phyloP scores from a whole-genome alignment of 768 basidiomycete species.

The Lenzites betulinus region DNA sequence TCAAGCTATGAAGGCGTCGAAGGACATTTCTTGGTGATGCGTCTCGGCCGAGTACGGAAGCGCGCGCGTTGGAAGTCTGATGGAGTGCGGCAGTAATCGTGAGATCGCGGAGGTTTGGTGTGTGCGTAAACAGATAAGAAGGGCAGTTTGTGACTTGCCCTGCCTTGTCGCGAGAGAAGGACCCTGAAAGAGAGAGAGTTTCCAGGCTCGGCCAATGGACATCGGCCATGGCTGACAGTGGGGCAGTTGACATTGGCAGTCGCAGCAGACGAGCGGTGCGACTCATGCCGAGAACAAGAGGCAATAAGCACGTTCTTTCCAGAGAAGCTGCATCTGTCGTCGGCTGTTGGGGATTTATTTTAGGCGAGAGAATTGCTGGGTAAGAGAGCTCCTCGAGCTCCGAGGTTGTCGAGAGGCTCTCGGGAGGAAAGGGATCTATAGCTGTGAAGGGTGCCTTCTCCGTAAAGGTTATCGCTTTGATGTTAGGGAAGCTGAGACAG shows the following conservation, averaged over 20 bases:
- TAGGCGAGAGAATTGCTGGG: background rate
- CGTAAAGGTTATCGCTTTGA: background rate
- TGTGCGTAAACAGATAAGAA: background rate
- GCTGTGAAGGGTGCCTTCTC: background rate
- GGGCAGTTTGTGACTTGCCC: background rate
- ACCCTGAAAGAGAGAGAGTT: background rate
- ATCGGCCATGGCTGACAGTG: background rate
- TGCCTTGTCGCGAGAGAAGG: background rate
- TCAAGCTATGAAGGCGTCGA: background rate
- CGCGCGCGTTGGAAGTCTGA: background rate
- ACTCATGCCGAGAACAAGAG: background rate
- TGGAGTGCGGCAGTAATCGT: background rate
- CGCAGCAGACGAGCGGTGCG: background rate
- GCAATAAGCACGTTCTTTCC: background rate
- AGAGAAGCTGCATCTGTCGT: background rate
- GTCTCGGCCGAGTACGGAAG: background rate
- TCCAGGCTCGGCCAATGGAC: background rate
- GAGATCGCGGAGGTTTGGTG: background rate
- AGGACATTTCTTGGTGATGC: background rate
- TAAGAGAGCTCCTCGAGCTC: background rate
- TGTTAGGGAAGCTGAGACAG: background rate
- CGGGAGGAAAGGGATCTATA: background rate
- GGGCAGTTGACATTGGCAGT: background rate
- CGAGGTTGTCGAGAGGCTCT: background rate
- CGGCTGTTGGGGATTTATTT: background rate